Percentiles rank a stretch among this genome's conserved stretches.
Conservation (phyloP, 2,329 filamentous ascomycete genomes). For the Phialemonium atrogriseum region DNA sequence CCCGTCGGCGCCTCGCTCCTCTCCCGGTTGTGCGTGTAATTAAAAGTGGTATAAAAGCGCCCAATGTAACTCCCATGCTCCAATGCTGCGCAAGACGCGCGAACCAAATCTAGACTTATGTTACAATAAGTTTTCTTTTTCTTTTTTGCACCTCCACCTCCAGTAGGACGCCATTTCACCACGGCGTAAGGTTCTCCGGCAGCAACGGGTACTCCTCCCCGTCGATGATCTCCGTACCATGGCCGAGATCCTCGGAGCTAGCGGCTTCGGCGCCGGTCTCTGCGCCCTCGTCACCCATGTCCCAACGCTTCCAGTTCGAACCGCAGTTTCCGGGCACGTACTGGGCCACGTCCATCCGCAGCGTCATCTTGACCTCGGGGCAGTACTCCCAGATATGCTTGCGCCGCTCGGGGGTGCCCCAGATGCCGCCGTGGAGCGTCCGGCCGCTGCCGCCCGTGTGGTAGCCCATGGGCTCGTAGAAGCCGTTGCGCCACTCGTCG, state of each 20-base stretch:
- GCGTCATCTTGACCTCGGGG: slow-evolving; percentile 49
- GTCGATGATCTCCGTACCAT: slow-evolving; percentile 31
- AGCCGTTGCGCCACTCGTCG: slow-evolving; percentile 42
- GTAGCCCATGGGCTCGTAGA: slow-evolving; percentile 51
- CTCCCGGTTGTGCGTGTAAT: too few species aligned
- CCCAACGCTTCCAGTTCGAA: slow-evolving; percentile 34
- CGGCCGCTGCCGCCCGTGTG: slow-evolving; percentile 43
- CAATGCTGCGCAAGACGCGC: too few species aligned
- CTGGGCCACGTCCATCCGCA: slow-evolving; percentile 44
- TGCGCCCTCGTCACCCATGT: slow-evolving; percentile 5
- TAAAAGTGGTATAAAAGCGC: too few species aligned
- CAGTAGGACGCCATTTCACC: too few species aligned
- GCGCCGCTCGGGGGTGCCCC: slow-evolving; percentile 37
- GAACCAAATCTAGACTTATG: too few species aligned
- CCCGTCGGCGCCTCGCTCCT: too few species aligned
- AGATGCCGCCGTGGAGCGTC: slow-evolving; percentile 35
- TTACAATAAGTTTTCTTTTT: too few species aligned
- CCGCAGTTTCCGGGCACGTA: slow-evolving; percentile 41
- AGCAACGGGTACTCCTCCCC: slow-evolving; percentile 30
- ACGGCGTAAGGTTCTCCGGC: slow-evolving; percentile 25
- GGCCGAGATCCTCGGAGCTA: slow-evolving; percentile 16
- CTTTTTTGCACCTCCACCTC: too few species aligned
- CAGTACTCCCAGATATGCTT: slow-evolving; percentile 48
- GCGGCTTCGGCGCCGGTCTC: slow-evolving; percentile 12
- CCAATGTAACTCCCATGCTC: too few species aligned